phyloP scores from a whole-genome alignment of 2,329 filamentous ascomycete genomes.

The Nemania abortiva region DNA sequence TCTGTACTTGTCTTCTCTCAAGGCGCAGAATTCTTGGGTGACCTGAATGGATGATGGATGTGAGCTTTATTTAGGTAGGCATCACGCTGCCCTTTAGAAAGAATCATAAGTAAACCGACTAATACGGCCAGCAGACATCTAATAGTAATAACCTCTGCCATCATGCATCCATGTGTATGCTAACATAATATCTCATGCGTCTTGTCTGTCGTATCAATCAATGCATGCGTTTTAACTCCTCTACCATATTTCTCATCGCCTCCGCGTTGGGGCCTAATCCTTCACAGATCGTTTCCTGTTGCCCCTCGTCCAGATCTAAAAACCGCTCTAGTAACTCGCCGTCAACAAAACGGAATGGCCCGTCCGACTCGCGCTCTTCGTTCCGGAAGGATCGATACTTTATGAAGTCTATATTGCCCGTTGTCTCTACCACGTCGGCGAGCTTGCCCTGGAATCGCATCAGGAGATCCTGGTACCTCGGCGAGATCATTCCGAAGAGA shows the following conservation, averaged over 20 bases:
- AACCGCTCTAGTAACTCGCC: conserved; percentile 92
- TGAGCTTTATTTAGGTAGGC: too few relatives aligned
- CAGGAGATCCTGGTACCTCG: conserved; percentile 80
- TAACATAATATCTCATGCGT: neutral
- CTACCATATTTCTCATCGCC: conserved; percentile 71
- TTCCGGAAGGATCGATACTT: conserved; percentile 86
- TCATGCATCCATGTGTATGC: conserved; percentile 2
- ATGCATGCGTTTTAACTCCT: conserved; percentile 73
- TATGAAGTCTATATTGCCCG: conserved; percentile 81
- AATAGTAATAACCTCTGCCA: neutral
- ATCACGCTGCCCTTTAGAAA: neutral
- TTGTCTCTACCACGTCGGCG: conserved; percentile 72
- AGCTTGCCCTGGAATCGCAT: conserved; percentile 83
- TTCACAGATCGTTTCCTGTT: conserved; percentile 65
- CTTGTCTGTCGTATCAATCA: conserved; percentile 49
- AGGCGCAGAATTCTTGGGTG: too few relatives aligned
- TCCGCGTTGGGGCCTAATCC: conserved; percentile 72
- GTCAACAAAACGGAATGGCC: conserved; percentile 89
- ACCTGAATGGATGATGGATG: too few relatives aligned
- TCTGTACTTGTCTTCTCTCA: neutral
- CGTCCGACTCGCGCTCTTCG: conserved; percentile 75
- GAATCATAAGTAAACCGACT: neutral
- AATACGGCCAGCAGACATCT: neutral
- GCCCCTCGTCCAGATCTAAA: conserved; percentile 73
- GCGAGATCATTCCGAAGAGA: conserved; percentile 83